phyloP scores from a whole-genome alignment of 306 rosid species.

The Casuarina equisetifolia region DNA sequence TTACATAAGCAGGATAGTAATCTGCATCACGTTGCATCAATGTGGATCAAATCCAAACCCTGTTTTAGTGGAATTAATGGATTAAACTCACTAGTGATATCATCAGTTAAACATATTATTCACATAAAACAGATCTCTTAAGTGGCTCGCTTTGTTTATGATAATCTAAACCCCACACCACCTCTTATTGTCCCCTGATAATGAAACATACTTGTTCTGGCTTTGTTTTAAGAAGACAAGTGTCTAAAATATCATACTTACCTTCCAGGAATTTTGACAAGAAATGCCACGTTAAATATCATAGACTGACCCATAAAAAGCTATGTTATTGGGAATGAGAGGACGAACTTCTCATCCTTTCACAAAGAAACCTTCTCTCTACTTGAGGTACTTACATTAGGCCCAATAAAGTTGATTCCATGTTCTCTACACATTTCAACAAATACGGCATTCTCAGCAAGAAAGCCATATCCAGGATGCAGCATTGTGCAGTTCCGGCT shows the following conservation, averaged over 20 bases:
- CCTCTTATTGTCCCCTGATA: not conserved
- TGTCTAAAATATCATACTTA: constrained; percentile 4
- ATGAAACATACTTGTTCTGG: constrained; percentile 13
- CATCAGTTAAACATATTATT: not conserved
- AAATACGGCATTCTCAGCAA: constrained; percentile 90
- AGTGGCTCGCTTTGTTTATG: not conserved
- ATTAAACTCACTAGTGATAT: constrained; percentile 10
- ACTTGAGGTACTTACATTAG: constrained; percentile 57
- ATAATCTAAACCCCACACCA: not conserved
- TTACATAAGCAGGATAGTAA: constrained; percentile 3
- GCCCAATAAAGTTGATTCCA: constrained; percentile 95
- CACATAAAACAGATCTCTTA: not conserved
- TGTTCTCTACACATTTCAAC: constrained; percentile 95
- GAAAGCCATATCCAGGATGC: constrained; percentile 99
- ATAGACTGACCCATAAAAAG: constrained; percentile 14
- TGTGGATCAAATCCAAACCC: constrained; percentile 2
- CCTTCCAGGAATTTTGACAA: not conserved
- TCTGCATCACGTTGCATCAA: constrained; percentile 4
- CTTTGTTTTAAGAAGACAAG: constrained; percentile 8
- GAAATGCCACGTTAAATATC: not conserved
- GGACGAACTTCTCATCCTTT: constrained; percentile 4
- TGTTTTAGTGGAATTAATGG: not conserved
- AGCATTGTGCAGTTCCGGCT: constrained; percentile 82
- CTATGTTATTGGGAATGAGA: constrained; percentile 1
- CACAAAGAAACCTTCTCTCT: constrained; percentile 3